Evolutionary conservation across 805 yeast species (phyloP).

Genomic region (Metschnikowia proteae): DNA sequence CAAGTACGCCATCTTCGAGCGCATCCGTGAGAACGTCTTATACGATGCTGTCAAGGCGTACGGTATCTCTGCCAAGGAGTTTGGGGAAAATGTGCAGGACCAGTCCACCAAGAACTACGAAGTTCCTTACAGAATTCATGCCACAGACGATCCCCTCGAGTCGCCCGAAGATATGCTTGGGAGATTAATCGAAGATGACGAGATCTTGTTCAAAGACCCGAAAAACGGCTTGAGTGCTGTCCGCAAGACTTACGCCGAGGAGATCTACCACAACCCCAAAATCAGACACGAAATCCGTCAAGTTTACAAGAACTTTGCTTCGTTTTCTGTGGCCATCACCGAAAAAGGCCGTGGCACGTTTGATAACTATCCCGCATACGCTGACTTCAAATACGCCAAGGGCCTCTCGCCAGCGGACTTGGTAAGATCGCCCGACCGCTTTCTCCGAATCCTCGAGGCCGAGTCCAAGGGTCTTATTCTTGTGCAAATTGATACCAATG

Average conservation of each 20-base stretch:
- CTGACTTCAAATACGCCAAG: constrained; percentile 86
- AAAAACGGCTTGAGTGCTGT: constrained; percentile 69
- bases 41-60: constrained; percentile 63
- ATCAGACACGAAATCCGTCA: constrained; percentile 67
- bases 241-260: constrained; percentile 71
- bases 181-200: constrained; percentile 41
- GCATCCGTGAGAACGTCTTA: constrained; percentile 60
- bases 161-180: constrained; percentile 61
- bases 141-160: constrained; percentile 62
- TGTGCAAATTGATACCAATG: constrained; percentile 55
- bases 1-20: constrained; percentile 60
- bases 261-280: constrained; percentile 74
- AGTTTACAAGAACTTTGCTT: constrained; percentile 60
- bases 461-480: constrained; percentile 72
- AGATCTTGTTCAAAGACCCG: constrained; percentile 51
- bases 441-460: constrained; percentile 87
- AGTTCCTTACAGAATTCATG: constrained; percentile 55
- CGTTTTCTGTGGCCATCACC: constrained; percentile 70
- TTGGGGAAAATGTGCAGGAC: constrained; percentile 74
- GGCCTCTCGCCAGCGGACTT: constrained; percentile 78
- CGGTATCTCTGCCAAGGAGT: constrained; percentile 75
- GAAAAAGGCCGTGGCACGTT: constrained; percentile 70
- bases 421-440: constrained; percentile 70
- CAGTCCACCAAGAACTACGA: constrained; percentile 48
- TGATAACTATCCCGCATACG: constrained; percentile 74